Conservation (phyloP, 352 stramenopile genomes). For the Globisporangium emineosum region DNA sequence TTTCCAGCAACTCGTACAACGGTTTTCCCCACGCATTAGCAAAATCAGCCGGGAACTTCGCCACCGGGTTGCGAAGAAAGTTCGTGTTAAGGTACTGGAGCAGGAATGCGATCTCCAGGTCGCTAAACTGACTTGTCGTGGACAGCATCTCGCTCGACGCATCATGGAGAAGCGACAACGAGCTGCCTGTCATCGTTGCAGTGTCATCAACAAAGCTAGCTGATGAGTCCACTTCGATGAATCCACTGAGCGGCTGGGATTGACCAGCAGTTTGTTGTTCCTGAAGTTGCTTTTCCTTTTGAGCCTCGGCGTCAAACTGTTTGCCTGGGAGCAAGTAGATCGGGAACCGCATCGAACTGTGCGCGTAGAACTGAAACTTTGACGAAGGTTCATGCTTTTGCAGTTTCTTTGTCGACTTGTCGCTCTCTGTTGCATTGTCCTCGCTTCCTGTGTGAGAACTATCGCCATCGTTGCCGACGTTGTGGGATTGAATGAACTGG, state of each 20-base stretch:
- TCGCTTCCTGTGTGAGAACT: background rate
- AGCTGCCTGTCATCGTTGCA: background rate
- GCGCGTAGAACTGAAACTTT: conserved; percentile 43
- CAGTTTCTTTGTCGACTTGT: background rate
- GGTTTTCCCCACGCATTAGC: conserved; percentile 70
- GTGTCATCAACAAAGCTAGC: conserved; percentile 20
- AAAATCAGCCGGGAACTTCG: conserved; percentile 77
- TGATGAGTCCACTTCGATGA: conserved; percentile 45
- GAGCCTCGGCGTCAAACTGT: conserved; percentile 39
- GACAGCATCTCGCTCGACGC: background rate
- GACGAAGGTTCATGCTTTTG: background rate
- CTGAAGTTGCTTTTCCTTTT: conserved; percentile 27
- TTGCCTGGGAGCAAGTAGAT: conserved; percentile 51
- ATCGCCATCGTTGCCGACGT: conserved; percentile 10
- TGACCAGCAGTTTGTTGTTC: background rate
- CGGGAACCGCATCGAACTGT: conserved; percentile 46
- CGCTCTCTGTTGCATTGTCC: background rate
- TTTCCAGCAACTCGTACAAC: conserved; percentile 88
- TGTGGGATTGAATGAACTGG: conserved; percentile 67
- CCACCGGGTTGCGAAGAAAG: conserved; percentile 64
- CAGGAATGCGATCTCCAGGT: conserved; percentile 58
- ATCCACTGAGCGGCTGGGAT: conserved; percentile 21
- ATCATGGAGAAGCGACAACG: conserved; percentile 5
- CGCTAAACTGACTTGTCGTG: conserved; percentile 20
- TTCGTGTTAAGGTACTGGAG: conserved; percentile 87